Percentiles rank a stretch among this genome's conserved stretches.
These are phyloP conservation scores for Plantago ovata DNA, from an alignment of 257 asterid genomes.

Conservation along the genomic window DNA sequence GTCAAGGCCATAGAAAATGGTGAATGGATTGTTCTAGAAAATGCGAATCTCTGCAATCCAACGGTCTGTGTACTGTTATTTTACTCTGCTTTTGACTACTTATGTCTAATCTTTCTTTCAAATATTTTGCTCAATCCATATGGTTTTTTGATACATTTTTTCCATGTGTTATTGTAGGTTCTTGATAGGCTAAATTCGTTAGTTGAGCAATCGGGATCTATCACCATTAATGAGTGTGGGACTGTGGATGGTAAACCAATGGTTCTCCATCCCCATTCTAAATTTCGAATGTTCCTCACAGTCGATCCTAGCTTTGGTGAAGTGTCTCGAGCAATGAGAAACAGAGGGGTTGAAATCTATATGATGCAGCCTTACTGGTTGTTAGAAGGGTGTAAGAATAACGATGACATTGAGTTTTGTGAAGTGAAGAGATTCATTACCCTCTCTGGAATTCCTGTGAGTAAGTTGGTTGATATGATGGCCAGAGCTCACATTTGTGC, in stretches of 20 bases:
- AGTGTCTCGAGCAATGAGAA: slow-evolving; percentile 98
- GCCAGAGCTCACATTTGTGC: slow-evolving; percentile 81
- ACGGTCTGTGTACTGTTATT: slow-evolving; percentile 56
- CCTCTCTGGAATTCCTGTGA: slow-evolving; percentile 74
- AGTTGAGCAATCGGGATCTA: slow-evolving; percentile 97
- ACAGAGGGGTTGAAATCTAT: slow-evolving; percentile 88
- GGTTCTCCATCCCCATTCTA: slow-evolving; percentile 84
- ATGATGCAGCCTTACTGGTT: slow-evolving; percentile 74
- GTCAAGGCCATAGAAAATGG: slow-evolving; percentile 94
- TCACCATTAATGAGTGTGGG: slow-evolving; percentile 91
- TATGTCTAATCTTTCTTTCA: background rate
- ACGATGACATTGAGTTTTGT: slow-evolving; percentile 54
- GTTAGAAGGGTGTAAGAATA: slow-evolving; percentile 30
- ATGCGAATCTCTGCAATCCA: slow-evolving; percentile 98
- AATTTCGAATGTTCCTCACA: slow-evolving; percentile 90
- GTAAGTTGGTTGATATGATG: slow-evolving; percentile 72
- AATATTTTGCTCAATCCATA: background rate
- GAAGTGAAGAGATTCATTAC: slow-evolving; percentile 67
- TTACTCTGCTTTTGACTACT: slow-evolving; percentile 1
- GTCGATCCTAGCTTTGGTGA: slow-evolving; percentile 89
- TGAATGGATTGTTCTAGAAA: slow-evolving; percentile 95
- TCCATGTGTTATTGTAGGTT: slow-evolving; percentile 46
- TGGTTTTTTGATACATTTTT: background rate
- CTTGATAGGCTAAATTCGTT: slow-evolving; percentile 96
- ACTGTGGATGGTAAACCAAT: slow-evolving; percentile 78